Base-by-base conservation (phyloP, 345 rosid genomes). In the Aethionema arabicum region DNA sequence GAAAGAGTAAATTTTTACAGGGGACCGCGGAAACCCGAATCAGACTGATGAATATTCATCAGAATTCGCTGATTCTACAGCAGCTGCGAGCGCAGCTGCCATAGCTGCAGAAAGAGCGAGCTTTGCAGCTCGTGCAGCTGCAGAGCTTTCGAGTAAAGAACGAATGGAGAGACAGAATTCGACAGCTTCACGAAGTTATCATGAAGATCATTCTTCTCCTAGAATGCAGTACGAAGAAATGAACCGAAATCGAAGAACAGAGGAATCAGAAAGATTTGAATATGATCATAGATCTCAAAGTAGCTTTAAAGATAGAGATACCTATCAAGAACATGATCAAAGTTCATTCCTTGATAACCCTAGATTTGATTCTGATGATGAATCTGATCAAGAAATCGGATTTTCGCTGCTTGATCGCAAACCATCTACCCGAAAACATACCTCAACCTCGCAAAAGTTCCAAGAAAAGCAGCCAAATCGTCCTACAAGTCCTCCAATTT, bases 31-130 rank as follows among this genome's bases (percentile, higher is more conserved):
- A 39, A 59, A 65, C 32, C 61, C 57, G 12, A 65, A 65, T 39
- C 52, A 59, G 36, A 57, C 40, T 31, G 4, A 72, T 14, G 59
- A 35, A 5, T 10, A 50, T 49, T 40, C 47, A 56, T 42, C 87
- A 88, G 95, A 84, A 75, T 93, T 93, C 61, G 76, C 63, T 70
- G 87, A 83, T 78, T 96, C 97, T 33, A 81, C 97, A 31, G 73
- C 82, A 72, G 99, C 99, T 76, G 97, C 97, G 12, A 92, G 72
- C 70, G 95, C 87, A 10, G 99, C 99, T 48, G 99, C 97, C 61
- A 95, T 90, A 71, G 84, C 99, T 56, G 99, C 99, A 45, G 99
- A 93, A 73, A 82, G 80, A 74, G 97, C 99, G 21, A 93, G 96
- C 61, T 79, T 87, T 55, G 99, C 99, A 72, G 97, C 99, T 51